Evolutionary conservation across 192 early-diverging fungal genomes (phyloP).

Genomic region (Gamsiella multidivaricata): DNA sequence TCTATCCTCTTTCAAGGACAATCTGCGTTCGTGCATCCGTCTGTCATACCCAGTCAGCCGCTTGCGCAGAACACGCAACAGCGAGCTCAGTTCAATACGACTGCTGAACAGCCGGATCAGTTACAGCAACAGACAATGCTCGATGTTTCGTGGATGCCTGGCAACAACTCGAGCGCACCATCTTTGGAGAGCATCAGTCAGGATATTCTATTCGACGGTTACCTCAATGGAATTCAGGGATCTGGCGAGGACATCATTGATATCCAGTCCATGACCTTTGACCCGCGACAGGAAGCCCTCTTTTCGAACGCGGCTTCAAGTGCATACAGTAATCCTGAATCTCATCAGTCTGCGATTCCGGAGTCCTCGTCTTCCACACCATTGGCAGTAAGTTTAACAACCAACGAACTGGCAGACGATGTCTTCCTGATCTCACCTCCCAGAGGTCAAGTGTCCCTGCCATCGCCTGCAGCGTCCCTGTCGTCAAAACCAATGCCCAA

Average conservation of each 20-base stretch:
- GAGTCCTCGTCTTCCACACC: neutral
- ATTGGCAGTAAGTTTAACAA: neutral
- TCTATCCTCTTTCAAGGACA: slow-evolving; percentile 17
- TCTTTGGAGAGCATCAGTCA: neutral
- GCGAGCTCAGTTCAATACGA: neutral
- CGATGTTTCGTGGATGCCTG: neutral
- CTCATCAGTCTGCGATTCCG: neutral
- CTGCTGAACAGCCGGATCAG: neutral
- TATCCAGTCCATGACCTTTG: slow-evolving; percentile 27
- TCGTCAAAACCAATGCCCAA: neutral
- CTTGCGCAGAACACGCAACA: neutral
- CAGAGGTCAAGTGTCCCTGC: neutral
- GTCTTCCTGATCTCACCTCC: slow-evolving; percentile 30
- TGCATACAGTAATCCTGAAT: neutral
- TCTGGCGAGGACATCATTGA: slow-evolving; percentile 24
- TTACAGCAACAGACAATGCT: slow-evolving; percentile 11
- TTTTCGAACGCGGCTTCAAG: slow-evolving; percentile 42
- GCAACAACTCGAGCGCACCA: neutral
- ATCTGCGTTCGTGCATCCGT: neutral
- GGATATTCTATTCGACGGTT: neutral
- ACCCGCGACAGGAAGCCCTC: slow-evolving; percentile 29
- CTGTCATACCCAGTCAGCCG: neutral
- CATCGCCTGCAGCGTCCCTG: slow-evolving; percentile 16
- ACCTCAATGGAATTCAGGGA: neutral
- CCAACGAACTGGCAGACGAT: slow-evolving; percentile 1